These are phyloP conservation scores for Durotheca rogersii DNA, from an alignment of 495 filamentous ascomycete species.

Conservation along the genomic window DNA sequence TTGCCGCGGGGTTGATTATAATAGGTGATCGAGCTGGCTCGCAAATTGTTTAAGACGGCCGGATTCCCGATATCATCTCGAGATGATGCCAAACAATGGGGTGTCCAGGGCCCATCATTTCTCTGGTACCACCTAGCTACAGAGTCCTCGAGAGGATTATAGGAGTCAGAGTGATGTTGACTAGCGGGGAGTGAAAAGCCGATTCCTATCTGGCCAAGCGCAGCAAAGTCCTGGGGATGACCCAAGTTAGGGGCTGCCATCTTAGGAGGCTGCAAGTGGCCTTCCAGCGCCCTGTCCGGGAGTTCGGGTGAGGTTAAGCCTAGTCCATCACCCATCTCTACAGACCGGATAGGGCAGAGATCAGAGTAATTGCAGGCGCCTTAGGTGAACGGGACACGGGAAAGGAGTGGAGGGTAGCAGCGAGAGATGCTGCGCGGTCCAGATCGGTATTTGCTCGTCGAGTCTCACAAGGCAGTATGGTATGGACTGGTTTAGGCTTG, in stretches of 20 bases:
- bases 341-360: neutral
- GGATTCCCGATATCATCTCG: constrained; percentile 15
- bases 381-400: neutral
- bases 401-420: neutral
- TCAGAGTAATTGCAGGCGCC: neutral
- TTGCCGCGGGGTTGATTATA: constrained; percentile 23
- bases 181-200: constrained; percentile 10
- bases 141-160: constrained; percentile 25
- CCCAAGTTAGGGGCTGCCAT: constrained; percentile 13
- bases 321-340: constrained; percentile 26
- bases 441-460: neutral
- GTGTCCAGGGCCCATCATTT: constrained; percentile 45
- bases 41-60: constrained; percentile 10
- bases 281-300: constrained; percentile 20
- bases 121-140: constrained; percentile 37
- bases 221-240: constrained; percentile 15
- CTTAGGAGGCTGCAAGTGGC: constrained; percentile 8
- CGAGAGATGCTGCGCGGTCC: constrained; percentile 2
- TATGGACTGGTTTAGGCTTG: constrained; percentile 5
- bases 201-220: constrained; percentile 16
- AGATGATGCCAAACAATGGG: constrained; percentile 26
- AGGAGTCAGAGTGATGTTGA: constrained; percentile 12
- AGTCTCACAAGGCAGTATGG: neutral
- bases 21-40: constrained; percentile 8
- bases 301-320: constrained; percentile 22